Conservation (phyloP, 345 rosid genomes). For the Salix koriyanagi region DNA sequence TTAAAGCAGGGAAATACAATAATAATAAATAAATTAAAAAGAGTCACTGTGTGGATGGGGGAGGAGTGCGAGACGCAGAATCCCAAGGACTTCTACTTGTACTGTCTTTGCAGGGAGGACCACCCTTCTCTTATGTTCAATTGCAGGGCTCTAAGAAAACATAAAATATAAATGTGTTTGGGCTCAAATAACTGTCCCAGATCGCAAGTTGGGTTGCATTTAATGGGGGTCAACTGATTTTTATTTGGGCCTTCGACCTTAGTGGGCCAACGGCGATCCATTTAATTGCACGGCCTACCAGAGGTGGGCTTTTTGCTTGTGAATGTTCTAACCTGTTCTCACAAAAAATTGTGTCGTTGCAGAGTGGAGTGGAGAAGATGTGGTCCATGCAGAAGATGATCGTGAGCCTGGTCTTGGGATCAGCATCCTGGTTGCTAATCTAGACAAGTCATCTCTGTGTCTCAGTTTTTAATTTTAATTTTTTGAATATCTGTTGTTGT, state of each 20-base stretch:
- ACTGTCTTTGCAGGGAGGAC: not conserved
- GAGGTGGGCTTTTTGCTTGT: not conserved
- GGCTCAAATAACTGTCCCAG: not conserved
- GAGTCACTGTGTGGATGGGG: not conserved
- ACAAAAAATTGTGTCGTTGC: conserved; percentile 15
- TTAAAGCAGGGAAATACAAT: not conserved
- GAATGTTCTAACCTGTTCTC: not conserved
- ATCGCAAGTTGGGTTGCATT: not conserved
- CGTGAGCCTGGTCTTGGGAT: conserved; percentile 35
- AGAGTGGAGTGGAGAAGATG: conserved; percentile 49
- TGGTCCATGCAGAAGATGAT: conserved; percentile 26
- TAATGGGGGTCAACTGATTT: not conserved
- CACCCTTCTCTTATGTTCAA: not conserved
- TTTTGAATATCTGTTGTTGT: not conserved
- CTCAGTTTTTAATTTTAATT: not conserved
- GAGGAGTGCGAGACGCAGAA: conserved; percentile 17
- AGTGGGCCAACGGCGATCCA: not conserved
- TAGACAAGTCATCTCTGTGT: conserved; percentile 14
- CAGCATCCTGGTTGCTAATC: conserved; percentile 28
- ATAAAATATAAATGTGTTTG: not conserved
- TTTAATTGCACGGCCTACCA: not conserved
- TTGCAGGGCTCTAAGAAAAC: not conserved
- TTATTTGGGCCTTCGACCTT: not conserved
- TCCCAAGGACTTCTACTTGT: conserved; percentile 4
- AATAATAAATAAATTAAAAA: no score